phyloP scores from a whole-genome alignment of 805 yeast species.

The Komagataella kurtzmanii region DNA sequence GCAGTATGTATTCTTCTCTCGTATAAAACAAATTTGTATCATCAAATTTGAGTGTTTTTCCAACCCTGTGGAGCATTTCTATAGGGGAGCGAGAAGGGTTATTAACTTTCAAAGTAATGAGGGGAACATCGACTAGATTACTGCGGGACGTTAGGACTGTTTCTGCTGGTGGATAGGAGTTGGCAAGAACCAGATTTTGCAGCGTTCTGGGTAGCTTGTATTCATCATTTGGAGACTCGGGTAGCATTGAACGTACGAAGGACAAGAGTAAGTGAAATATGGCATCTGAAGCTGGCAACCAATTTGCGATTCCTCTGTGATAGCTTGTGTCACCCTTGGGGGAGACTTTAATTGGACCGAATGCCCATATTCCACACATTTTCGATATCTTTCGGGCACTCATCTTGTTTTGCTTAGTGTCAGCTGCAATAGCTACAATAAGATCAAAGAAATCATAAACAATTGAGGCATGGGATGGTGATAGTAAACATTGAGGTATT shows the following conservation, averaged over 20 bases:
- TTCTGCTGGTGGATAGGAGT: conserved; percentile 64
- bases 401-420: conserved; percentile 65
- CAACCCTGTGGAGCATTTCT: conserved; percentile 47
- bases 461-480: conserved; percentile 82
- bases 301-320: conserved; percentile 57
- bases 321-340: conserved; percentile 31
- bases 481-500: conserved; percentile 73
- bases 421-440: conserved; percentile 62
- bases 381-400: conserved; percentile 71
- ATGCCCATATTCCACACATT: conserved; percentile 86
- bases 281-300: conserved; percentile 80
- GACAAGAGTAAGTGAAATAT: conserved; percentile 69
- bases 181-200: conserved; percentile 48
- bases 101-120: conserved; percentile 23
- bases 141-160: conserved; percentile 12
- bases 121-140: conserved; percentile 20
- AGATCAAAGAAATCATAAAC: conserved; percentile 81
- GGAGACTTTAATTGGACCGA: conserved; percentile 21
- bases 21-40: conserved; percentile 58
- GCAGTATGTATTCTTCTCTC: conserved; percentile 63
- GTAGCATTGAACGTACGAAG: conserved; percentile 66
- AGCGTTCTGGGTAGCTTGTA: conserved; percentile 53
- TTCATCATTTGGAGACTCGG: conserved; percentile 36
- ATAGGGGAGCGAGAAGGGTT: conserved; percentile 31
- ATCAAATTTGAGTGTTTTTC: conserved; percentile 51